phyloP scores from a whole-genome alignment of 2,329 filamentous ascomycete species.

The Trichoderma arundinaceum region DNA sequence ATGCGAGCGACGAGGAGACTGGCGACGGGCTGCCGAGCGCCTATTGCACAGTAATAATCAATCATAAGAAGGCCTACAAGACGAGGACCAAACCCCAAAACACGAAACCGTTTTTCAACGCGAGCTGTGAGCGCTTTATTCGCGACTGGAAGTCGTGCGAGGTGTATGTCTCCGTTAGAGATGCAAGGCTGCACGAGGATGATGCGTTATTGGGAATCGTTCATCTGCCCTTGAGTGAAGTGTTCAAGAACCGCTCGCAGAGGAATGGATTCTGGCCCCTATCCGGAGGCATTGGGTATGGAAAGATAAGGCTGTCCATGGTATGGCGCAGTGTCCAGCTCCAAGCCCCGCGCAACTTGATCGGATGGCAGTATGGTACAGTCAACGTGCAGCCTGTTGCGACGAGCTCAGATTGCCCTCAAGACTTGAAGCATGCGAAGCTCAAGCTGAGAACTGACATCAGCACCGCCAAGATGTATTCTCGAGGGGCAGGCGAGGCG shows the following conservation, averaged over 20 bases:
- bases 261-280: constrained; percentile 70
- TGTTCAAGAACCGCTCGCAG: constrained; percentile 68
- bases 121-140: constrained; percentile 74
- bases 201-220: constrained; percentile 73
- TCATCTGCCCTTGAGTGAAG: constrained; percentile 66
- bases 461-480: constrained; percentile 63
- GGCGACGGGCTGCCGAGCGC: constrained; percentile 70
- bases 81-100: constrained; percentile 80
- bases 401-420: constrained; percentile 51
- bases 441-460: constrained; percentile 65
- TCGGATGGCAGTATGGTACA: constrained; percentile 76
- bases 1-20: constrained; percentile 61
- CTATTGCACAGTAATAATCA: constrained; percentile 75
- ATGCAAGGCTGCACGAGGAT: constrained; percentile 71
- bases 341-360: constrained; percentile 61
- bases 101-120: constrained; percentile 78
- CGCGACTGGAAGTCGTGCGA: constrained; percentile 71
- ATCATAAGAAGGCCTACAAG: constrained; percentile 72
- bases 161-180: constrained; percentile 70
- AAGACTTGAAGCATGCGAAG: constrained; percentile 54
- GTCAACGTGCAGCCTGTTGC: constrained; percentile 64
- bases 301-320: constrained; percentile 70
- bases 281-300: constrained; percentile 74
- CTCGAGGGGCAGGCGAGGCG: constrained; percentile 48
- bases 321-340: constrained; percentile 74